Evolutionary conservation across 352 stramenopile genomes (phyloP).

Genomic region (Phytophthora tubulina): DNA sequence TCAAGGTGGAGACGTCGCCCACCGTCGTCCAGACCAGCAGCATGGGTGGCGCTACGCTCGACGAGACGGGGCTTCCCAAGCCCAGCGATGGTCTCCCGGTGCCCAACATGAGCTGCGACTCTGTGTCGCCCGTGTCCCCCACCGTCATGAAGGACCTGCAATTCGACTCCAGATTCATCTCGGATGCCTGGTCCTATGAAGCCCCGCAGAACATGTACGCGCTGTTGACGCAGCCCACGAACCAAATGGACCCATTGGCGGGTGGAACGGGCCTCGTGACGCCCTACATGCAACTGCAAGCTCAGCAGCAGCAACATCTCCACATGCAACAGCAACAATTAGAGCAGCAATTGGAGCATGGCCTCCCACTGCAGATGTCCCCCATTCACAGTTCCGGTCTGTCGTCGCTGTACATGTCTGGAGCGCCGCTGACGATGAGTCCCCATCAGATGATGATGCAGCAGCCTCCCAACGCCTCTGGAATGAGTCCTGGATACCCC

Average conservation of each 20-base stretch:
- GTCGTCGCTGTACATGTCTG: slow-evolving; percentile 48
- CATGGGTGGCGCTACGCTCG: slow-evolving; percentile 11
- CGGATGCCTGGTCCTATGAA: slow-evolving; percentile 57
- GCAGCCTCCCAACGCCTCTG: slow-evolving; percentile 26
- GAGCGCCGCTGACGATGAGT: slow-evolving; percentile 36
- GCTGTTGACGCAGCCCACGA: slow-evolving; percentile 44
- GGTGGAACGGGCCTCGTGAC: slow-evolving; percentile 42
- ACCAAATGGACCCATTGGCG: slow-evolving; percentile 42
- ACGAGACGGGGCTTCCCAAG: slow-evolving; percentile 30
- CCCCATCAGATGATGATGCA: slow-evolving; percentile 52
- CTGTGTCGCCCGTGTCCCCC: slow-evolving; percentile 40
- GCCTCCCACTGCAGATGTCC: slow-evolving; percentile 31
- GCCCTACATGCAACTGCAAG: slow-evolving; percentile 52
- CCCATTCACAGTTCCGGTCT: slow-evolving; percentile 39
- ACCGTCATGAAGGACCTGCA: slow-evolving; percentile 51
- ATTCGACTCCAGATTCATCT: slow-evolving; percentile 60
- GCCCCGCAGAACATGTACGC: slow-evolving; percentile 68
- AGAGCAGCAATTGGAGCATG: slow-evolving; percentile 39
- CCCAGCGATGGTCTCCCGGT: slow-evolving; percentile 35
- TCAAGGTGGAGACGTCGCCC: slow-evolving; percentile 35
- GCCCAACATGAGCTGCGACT: slow-evolving; percentile 39
- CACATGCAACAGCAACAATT: slow-evolving; percentile 49
- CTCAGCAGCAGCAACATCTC: slow-evolving; percentile 40
- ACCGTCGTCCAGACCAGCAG: slow-evolving; percentile 14
- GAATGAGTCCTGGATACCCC: slow-evolving; percentile 34